A percentile compares a stretch with the other conserved stretches of the same genome.
phyloP scores from a whole-genome alignment of 2,329 filamentous ascomycete genomes.

The Alternaria ventricosa region DNA sequence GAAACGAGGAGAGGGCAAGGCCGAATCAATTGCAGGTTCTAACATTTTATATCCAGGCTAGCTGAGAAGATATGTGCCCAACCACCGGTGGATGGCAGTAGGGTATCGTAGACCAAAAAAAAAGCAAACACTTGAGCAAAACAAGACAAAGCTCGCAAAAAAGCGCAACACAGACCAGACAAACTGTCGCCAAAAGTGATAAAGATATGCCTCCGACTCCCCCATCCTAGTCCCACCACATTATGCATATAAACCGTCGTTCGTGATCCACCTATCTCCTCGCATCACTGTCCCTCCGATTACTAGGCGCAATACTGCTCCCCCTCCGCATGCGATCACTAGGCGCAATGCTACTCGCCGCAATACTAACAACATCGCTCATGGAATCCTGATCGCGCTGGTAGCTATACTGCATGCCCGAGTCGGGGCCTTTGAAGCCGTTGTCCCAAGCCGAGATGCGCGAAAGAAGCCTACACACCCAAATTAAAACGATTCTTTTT shows the following conservation, averaged over 20 bases:
- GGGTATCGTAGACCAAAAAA: conserved; percentile 12
- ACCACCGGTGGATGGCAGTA: conserved; percentile 14
- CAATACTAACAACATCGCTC: conserved; percentile 23
- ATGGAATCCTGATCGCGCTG: conserved; percentile 28
- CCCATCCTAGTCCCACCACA: background rate
- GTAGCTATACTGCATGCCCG: conserved; percentile 25
- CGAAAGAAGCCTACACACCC: conserved; percentile 35
- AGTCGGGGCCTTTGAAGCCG: conserved; percentile 34
- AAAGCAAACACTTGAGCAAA: background rate
- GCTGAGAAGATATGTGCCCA: conserved; percentile 9
- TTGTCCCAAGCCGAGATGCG: conserved; percentile 46
- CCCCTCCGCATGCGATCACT: conserved; percentile 12
- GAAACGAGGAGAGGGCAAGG: no score
- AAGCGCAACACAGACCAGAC: background rate
- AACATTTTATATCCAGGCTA: background rate
- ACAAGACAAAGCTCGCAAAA: no score
- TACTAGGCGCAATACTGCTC: conserved; percentile 9
- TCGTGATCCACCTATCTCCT: conserved; percentile 6
- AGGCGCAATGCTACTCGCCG: conserved; percentile 9
- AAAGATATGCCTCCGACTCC: background rate
- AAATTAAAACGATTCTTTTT: conserved; percentile 27
- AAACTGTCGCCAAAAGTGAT: conserved; percentile 3
- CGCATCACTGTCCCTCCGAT: conserved; percentile 12
- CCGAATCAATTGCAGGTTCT: no score
- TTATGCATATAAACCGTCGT: no score